These are phyloP conservation scores for Tetrahymena malaccensis DNA, from an alignment of 73 alveolate genomes.

Conservation along the genomic window DNA sequence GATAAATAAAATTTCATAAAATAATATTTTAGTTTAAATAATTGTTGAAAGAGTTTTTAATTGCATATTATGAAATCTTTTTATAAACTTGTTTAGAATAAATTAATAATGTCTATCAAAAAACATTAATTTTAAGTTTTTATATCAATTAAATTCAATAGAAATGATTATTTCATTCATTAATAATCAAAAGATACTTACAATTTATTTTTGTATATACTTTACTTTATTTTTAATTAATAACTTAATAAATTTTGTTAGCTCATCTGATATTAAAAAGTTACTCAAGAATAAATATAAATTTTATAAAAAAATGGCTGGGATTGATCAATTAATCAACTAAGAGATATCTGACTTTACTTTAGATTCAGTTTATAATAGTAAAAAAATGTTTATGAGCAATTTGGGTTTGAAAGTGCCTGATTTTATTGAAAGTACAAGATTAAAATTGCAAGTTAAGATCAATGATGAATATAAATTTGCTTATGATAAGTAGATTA, in stretches of 20 bases:
- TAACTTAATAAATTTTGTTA: neutral
- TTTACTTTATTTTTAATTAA: neutral
- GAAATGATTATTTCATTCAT: neutral
- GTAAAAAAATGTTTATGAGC: constrained; percentile 10
- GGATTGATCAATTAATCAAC: neutral
- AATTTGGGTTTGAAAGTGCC: constrained; percentile 12
- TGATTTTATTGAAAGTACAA: constrained; percentile 26
- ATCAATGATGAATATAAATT: constrained; percentile 25
- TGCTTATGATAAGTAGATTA: constrained; percentile 3
- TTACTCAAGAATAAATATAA: neutral
- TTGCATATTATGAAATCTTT: too few species aligned
- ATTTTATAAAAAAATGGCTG: neutral
- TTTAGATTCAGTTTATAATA: constrained; percentile 10
- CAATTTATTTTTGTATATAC: neutral
- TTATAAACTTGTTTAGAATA: neutral
- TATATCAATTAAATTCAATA: neutral
- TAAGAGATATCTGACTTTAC: neutral
- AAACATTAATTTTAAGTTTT: neutral
- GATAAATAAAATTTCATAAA: too few species aligned
- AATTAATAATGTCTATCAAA: neutral
- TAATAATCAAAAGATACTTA: neutral
- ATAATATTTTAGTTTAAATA: too few species aligned
- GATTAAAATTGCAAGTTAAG: constrained; percentile 24
- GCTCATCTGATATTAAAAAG: neutral
- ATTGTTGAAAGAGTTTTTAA: neutral